Percentiles rank a stretch among this genome's conserved stretches.
Evolutionary conservation across 140 eudicot species (phyloP).

Genomic region (Oenanthe javanica): DNA sequence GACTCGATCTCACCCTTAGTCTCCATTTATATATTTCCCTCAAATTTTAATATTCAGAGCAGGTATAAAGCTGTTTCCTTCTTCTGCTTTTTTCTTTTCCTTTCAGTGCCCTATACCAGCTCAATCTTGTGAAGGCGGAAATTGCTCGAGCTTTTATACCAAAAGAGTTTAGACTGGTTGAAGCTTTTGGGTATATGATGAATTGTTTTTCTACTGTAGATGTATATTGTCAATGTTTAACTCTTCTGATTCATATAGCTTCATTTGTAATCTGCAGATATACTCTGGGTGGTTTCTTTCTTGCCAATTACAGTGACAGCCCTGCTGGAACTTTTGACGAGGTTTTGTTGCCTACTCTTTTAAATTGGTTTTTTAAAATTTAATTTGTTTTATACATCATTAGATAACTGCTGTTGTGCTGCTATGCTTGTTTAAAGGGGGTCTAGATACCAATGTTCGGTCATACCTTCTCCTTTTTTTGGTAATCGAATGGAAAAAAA

Average conservation of each 20-base stretch:
- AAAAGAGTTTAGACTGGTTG: conserved; percentile 86
- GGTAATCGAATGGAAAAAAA: background rate
- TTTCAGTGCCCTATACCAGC: conserved; percentile 85
- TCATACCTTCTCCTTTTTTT: background rate
- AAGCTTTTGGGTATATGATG: conserved; percentile 76
- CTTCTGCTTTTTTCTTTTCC: background rate
- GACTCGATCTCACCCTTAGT: background rate
- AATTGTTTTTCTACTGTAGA: background rate
- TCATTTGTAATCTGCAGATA: conserved; percentile 42
- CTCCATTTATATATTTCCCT: background rate
- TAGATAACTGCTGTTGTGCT: background rate
- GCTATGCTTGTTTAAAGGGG: background rate
- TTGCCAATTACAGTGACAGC: conserved; percentile 90
- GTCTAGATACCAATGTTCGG: background rate
- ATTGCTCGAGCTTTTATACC: conserved; percentile 79
- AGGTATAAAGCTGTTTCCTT: background rate
- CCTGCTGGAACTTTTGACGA: conserved; percentile 89
- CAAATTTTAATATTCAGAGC: background rate
- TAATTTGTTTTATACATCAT: background rate
- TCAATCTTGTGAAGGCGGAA: conserved; percentile 88
- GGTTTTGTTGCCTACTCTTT: conserved; percentile 32
- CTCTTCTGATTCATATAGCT: conserved; percentile 12
- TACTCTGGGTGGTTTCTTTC: conserved; percentile 94
- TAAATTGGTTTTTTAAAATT: background rate
- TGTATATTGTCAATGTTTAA: background rate